Evolutionary conservation across 768 basidiomycete genomes (phyloP).

Genomic region (Termitomyces bulborhizus): DNA sequence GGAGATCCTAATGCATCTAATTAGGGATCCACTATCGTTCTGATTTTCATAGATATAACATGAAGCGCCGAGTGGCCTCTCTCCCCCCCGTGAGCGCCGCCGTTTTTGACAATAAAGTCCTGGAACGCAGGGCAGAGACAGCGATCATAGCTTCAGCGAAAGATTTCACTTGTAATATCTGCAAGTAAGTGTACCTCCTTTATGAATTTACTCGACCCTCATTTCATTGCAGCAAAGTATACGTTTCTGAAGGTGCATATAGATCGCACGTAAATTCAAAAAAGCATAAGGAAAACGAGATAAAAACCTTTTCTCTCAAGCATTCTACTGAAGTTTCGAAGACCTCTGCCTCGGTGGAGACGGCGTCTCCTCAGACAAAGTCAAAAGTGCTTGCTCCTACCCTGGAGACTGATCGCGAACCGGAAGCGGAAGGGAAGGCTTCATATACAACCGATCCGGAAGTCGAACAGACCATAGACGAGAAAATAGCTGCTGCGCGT

Average conservation of each 20-base stretch:
- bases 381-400: conserved; percentile 7
- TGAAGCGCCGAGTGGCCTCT: conserved; percentile 91
- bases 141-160: conserved; percentile 58
- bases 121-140: conserved; percentile 73
- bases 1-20: conserved; percentile 5
- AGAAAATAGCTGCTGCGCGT: conserved; percentile 68
- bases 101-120: conserved; percentile 83
- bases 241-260: conserved; percentile 86
- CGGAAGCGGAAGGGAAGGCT: conserved; percentile 9
- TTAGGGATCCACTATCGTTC: conserved; percentile 84
- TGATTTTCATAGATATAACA: conserved; percentile 96
- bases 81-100: conserved; percentile 77
- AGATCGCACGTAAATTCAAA: conserved; percentile 83
- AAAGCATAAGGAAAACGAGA: conserved; percentile 78
- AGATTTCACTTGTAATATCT: conserved; percentile 65
- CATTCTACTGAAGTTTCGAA: background rate
- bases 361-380: conserved; percentile 1
- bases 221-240: conserved; percentile 60
- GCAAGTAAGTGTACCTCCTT: conserved; percentile 59
- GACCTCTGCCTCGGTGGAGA: background rate
- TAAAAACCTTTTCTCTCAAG: conserved; percentile 31
- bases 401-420: conserved; percentile 12
- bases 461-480: conserved; percentile 55
- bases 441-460: conserved; percentile 38
- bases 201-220: conserved; percentile 1